These are phyloP conservation scores for Tetrapisispora nanseiensis DNA, from an alignment of 805 yeast genomes.

Conservation along the genomic window DNA sequence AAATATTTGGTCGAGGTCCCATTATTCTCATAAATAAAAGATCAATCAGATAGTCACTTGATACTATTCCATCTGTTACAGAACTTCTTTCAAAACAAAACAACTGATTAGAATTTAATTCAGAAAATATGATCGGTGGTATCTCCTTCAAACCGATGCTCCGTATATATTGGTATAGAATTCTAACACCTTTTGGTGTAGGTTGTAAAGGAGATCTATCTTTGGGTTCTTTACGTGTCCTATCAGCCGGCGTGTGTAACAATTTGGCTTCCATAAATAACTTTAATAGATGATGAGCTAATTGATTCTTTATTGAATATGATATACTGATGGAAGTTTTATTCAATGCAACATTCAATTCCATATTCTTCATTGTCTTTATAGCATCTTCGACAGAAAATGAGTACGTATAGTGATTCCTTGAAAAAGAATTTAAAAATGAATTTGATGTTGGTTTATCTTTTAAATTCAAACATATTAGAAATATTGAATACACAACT, in stretches of 20 bases:
- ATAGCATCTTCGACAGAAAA: constrained; percentile 48
- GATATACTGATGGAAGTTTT: constrained; percentile 45
- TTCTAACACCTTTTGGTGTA: constrained; percentile 80
- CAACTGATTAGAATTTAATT: constrained; percentile 62
- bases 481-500: constrained; percentile 47
- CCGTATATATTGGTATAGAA: constrained; percentile 51
- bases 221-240: constrained; percentile 47
- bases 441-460: constrained; percentile 17
- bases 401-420: constrained; percentile 36
- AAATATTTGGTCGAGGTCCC: constrained; percentile 61
- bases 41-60: constrained; percentile 55
- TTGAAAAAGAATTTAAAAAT: constrained; percentile 25
- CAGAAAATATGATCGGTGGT: constrained; percentile 44
- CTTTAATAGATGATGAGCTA: constrained; percentile 39
- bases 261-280: constrained; percentile 52
- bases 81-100: constrained; percentile 57
- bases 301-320: constrained; percentile 41
- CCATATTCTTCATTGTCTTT: constrained; percentile 39
- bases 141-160: constrained; percentile 41
- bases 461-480: constrained; percentile 34
- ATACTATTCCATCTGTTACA: constrained; percentile 46
- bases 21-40: constrained; percentile 52
- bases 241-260: constrained; percentile 64
- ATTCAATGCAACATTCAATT: constrained; percentile 38
- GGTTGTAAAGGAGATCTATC: constrained; percentile 53